phyloP scores from a whole-genome alignment of 2,329 filamentous ascomycete species.

The Aureobasidium sp. region DNA sequence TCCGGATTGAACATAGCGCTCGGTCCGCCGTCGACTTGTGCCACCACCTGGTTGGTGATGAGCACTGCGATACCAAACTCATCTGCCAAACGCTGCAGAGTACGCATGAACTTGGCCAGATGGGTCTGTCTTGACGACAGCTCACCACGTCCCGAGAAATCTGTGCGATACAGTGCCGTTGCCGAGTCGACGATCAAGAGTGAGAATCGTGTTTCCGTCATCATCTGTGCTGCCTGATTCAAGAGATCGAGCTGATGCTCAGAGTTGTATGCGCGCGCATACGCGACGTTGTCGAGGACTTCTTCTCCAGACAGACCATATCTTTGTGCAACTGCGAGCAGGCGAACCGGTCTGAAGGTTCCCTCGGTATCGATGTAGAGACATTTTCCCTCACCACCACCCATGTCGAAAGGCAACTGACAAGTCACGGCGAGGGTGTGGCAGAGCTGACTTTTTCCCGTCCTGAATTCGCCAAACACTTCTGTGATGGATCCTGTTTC shows the following conservation, averaged over 20 bases:
- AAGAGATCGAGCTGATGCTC: slow-evolving; percentile 94
- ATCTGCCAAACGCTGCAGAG: slow-evolving; percentile 66
- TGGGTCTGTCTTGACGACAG: slow-evolving; percentile 89
- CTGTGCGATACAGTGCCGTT: slow-evolving; percentile 89
- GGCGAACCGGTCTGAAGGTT: slow-evolving; percentile 83
- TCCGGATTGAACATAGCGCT: slow-evolving; percentile 99
- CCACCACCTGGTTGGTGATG: slow-evolving; percentile 97
- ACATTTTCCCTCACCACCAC: slow-evolving; percentile 95
- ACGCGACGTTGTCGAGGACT: slow-evolving; percentile 95
- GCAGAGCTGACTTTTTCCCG: slow-evolving; percentile 97
- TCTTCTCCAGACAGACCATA: slow-evolving; percentile 95
- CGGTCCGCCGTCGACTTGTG: slow-evolving; percentile 92
- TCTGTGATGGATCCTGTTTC: slow-evolving; percentile 98
- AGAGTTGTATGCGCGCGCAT: slow-evolving; percentile 96
- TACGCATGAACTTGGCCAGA: slow-evolving; percentile 82
- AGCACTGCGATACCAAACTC: slow-evolving; percentile 95
- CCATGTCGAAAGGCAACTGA: slow-evolving; percentile 97
- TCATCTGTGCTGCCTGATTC: slow-evolving; percentile 94
- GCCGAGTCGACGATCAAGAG: slow-evolving; percentile 93
- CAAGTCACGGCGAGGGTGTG: slow-evolving; percentile 98
- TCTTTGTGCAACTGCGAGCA: slow-evolving; percentile 85
- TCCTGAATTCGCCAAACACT: slow-evolving; percentile 95
- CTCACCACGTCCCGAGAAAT: slow-evolving; percentile 94
- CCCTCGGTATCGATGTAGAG: slow-evolving; percentile 98
- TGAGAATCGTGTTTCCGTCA: slow-evolving; percentile 98